Evolutionary conservation across 2,329 filamentous ascomycete species (phyloP).

Genomic region (Botrytis deweyae): DNA sequence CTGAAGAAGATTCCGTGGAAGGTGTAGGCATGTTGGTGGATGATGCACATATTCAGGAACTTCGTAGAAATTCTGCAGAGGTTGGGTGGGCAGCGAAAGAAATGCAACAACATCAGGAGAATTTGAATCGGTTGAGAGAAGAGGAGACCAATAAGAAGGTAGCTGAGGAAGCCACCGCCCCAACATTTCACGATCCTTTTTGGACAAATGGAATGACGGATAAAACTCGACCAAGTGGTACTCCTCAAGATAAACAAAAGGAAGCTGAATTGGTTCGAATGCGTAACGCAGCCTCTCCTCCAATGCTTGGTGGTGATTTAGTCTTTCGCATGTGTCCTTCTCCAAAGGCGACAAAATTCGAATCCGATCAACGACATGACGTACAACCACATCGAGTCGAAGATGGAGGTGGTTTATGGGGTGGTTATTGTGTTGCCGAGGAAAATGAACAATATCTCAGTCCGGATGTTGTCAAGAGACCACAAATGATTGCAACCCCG

Average conservation of each 20-base stretch:
- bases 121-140: conserved; percentile 37
- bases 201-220: conserved; percentile 40
- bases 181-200: conserved; percentile 39
- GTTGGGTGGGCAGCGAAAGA: conserved; percentile 39
- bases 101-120: conserved; percentile 41
- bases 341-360: conserved; percentile 80
- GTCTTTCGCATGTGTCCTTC: conserved; percentile 79
- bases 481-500: conserved; percentile 42
- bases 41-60: conserved; percentile 26
- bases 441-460: conserved; percentile 41
- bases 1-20: conserved; percentile 38
- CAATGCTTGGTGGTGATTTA: conserved; percentile 84
- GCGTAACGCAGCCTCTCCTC: conserved; percentile 64
- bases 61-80: conserved; percentile 37
- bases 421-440: conserved; percentile 61
- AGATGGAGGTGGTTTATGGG: conserved; percentile 71
- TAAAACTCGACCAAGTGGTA: conserved; percentile 27
- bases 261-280: conserved; percentile 49
- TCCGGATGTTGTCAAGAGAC: conserved; percentile 34
- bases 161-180: conserved; percentile 38
- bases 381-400: conserved; percentile 53
- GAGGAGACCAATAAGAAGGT: conserved; percentile 39
- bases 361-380: conserved; percentile 67
- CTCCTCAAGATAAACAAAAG: conserved; percentile 31
- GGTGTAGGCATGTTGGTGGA: conserved; percentile 36